These are phyloP conservation scores for Saccharomyces hybrid DNA, from an alignment of 1,139 yeast genomes.

Conservation along the genomic window DNA sequence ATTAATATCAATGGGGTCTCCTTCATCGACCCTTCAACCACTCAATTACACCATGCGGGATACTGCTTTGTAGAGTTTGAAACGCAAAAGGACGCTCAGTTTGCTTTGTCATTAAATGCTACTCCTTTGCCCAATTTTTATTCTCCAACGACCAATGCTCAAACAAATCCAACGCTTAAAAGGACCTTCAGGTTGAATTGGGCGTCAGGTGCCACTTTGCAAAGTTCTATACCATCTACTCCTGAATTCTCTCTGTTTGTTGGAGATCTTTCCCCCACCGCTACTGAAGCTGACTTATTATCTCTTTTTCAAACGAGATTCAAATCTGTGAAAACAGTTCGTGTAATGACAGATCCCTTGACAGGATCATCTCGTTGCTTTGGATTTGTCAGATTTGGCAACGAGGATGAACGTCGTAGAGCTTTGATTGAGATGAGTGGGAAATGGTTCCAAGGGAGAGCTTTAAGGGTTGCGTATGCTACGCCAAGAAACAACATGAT, in stretches of 20 bases:
- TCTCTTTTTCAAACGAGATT: constrained; percentile 64
- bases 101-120: constrained; percentile 67
- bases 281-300: constrained; percentile 65
- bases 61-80: constrained; percentile 85
- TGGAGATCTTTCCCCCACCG: constrained; percentile 74
- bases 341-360: constrained; percentile 76
- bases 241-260: constrained; percentile 71
- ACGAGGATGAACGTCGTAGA: constrained; percentile 62
- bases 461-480: constrained; percentile 70
- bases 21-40: constrained; percentile 30
- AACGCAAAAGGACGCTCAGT: constrained; percentile 56
- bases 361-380: constrained; percentile 77
- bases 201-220: constrained; percentile 67
- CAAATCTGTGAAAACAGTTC: constrained; percentile 73
- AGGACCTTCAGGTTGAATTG: constrained; percentile 67
- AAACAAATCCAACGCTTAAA: constrained; percentile 27
- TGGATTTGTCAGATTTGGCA: constrained; percentile 81
- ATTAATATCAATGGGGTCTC: constrained; percentile 30
- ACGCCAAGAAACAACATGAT: constrained; percentile 47
- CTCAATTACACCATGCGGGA: constrained; percentile 49
- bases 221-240: constrained; percentile 26
- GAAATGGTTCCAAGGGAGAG: constrained; percentile 60
- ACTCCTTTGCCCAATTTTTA: constrained; percentile 57
- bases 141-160: constrained; percentile 23
- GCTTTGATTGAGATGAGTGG: constrained; percentile 85